Evolutionary conservation across 2,329 filamentous ascomycete genomes (phyloP).

Genomic region (Ilyonectria mors-panacis): DNA sequence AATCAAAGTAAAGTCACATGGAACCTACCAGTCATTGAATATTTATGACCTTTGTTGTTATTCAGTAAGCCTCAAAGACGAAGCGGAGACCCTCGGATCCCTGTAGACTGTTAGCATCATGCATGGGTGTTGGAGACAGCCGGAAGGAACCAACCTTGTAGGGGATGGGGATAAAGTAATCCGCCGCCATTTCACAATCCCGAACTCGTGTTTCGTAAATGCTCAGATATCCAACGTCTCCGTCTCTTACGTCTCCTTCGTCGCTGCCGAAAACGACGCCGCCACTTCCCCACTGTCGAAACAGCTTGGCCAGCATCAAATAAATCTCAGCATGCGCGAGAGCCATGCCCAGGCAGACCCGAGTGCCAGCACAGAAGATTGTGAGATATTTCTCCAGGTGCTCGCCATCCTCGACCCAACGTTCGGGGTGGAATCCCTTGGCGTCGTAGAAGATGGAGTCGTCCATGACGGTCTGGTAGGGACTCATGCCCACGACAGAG

Average conservation of each 20-base stretch:
- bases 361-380: slow-evolving; percentile 54
- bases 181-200: slow-evolving; percentile 55
- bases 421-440: slow-evolving; percentile 53
- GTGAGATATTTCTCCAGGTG: slow-evolving; percentile 53
- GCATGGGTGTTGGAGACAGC: neutral
- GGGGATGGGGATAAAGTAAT: slow-evolving; percentile 58
- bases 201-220: slow-evolving; percentile 54
- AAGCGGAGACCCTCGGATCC: slow-evolving; percentile 54
- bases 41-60: slow-evolving; percentile 9
- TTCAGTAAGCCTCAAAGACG: slow-evolving; percentile 49
- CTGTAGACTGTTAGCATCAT: slow-evolving; percentile 37
- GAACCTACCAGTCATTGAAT: slow-evolving; percentile 31
- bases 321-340: slow-evolving; percentile 58
- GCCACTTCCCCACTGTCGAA: slow-evolving; percentile 55
- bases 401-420: slow-evolving; percentile 53
- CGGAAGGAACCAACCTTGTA: slow-evolving; percentile 49
- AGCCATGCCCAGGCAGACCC: slow-evolving; percentile 56
- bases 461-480: slow-evolving; percentile 55
- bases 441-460: slow-evolving; percentile 52
- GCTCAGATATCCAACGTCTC: slow-evolving; percentile 53
- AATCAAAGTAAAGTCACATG: slow-evolving; percentile 30
- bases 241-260: slow-evolving; percentile 51
- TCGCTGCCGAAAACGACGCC: slow-evolving; percentile 50
- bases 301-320: slow-evolving; percentile 55
- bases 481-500: slow-evolving; percentile 57